Conservation (phyloP, 202 grass and related monocot genomes). For the Schoenoplectus tabernaemontani region DNA sequence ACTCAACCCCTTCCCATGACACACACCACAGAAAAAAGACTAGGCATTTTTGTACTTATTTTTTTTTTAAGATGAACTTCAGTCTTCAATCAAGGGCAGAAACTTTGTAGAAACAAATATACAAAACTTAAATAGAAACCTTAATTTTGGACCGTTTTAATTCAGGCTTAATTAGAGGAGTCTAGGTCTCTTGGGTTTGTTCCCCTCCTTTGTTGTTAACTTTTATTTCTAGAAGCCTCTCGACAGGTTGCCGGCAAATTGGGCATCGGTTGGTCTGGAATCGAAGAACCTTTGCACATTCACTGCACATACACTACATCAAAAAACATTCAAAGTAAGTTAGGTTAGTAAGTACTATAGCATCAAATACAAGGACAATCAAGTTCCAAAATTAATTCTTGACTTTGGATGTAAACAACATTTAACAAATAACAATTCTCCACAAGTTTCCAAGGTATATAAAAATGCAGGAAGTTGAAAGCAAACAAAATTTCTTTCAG, state of each 20-base stretch:
- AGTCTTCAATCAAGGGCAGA: constrained; percentile 5
- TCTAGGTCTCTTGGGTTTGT: constrained; percentile 23
- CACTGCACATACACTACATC: constrained; percentile 91
- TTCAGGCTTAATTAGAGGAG: not conserved
- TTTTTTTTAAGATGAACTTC: not conserved
- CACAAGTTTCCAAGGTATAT: not conserved
- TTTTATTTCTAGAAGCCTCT: constrained; percentile 84
- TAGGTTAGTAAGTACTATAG: not conserved
- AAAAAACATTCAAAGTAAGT: not conserved
- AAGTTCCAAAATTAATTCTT: not conserved
- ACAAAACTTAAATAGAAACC: not conserved
- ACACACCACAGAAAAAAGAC: constrained; percentile 2
- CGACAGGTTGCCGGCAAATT: constrained; percentile 91
- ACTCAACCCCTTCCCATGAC: constrained; percentile 1
- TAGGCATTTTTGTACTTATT: not conserved
- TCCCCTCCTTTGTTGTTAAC: constrained; percentile 77
- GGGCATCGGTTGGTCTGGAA: constrained; percentile 84
- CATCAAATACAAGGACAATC: not conserved
- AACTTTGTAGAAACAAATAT: constrained; percentile 31
- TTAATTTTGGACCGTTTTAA: not conserved
- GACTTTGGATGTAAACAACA: not conserved
- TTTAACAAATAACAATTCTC: not conserved
- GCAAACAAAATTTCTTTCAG: not conserved
- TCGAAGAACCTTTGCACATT: constrained; percentile 87
- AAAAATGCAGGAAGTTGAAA: not conserved